Base-by-base conservation (phyloP, 345 rosid species). In the Bretschneidera sinensis region DNA sequence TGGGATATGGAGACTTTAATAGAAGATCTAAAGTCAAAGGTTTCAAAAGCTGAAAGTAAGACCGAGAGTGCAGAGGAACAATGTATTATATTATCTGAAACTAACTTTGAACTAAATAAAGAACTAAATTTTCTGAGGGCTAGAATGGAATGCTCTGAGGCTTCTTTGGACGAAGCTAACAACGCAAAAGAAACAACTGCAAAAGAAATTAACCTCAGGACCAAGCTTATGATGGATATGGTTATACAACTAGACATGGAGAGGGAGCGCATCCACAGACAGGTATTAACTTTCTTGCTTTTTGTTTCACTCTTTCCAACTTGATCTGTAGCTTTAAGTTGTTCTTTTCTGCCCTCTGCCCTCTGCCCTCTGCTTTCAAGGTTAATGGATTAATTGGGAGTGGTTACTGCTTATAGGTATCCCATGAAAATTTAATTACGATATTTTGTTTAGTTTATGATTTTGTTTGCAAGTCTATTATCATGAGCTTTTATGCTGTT, bases 1-100 rank as follows among this genome's bases (percentile, higher is more conserved):
- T 94, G 97, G 99, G 99, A 94, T 71, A 94, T 94, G 99, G 99
- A 94, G 71, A 90, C 87, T 1, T 75, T 94, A 57, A 89, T 94
- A 35, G 97, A 89, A 67, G 99, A 94, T 72, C 76, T 89, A 51
- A 94, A 87, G 54, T 89, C 96, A 15, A 94, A 94, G 76, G 96
- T 85, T 43, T 78, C 91, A n/a, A 89, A 75, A 78, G 95, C 96
- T 34, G 99, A 92, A 71, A 81, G 76, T 70, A 84, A 77, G 69
- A 79, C 71, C 1, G 94, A 84, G 67, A 65, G 60, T 25, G 79
- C 68, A n/a, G 98, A 92, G 78, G 98, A 85, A 67, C 86, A 80
- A 63, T 87, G 96, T 62, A 69, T 80, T 64, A 59, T 60, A 53
- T 62, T 92, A 58, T 89, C 97, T 25, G 86, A 80, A 55, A 60